These are phyloP conservation scores for Phytophthora citrophthora DNA, from an alignment of 352 stramenopile genomes.

Conservation along the genomic window DNA sequence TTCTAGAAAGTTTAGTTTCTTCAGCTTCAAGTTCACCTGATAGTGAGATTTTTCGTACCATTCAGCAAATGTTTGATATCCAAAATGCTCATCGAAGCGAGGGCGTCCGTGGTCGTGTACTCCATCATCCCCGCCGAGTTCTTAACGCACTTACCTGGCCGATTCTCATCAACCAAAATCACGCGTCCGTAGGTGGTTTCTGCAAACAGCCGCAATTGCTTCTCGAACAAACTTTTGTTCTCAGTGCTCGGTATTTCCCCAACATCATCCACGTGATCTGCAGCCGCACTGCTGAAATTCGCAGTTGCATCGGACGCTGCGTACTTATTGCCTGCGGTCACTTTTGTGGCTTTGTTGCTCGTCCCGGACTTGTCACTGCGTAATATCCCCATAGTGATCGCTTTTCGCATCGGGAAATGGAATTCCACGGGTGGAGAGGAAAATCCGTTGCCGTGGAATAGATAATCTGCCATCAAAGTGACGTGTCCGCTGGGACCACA, in stretches of 20 bases:
- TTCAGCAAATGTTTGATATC: constrained; percentile 63
- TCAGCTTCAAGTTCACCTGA: constrained; percentile 17
- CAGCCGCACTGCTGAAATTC: constrained; percentile 2
- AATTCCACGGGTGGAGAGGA: constrained; percentile 36
- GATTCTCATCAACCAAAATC: constrained; percentile 47
- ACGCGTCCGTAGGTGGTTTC: constrained; percentile 43
- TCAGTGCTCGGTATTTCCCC: constrained; percentile 11
- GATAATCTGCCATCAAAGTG: constrained; percentile 52
- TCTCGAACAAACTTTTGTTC: constrained; percentile 58
- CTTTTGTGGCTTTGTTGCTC: constrained; percentile 13
- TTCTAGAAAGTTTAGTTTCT: background rate
- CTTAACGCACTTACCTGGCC: constrained; percentile 36
- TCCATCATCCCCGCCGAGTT: constrained; percentile 39
- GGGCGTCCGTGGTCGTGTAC: constrained; percentile 48
- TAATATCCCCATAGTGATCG: constrained; percentile 41
- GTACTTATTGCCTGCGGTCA: constrained; percentile 20
- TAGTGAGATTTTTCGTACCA: constrained; percentile 52
- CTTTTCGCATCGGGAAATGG: constrained; percentile 42
- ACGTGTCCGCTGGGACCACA: constrained; percentile 57
- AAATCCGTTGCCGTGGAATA: constrained; percentile 54
- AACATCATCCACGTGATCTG: constrained; percentile 6
- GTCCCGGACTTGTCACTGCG: constrained; percentile 6
- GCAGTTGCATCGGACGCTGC: constrained; percentile 11
- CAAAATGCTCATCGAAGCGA: constrained; percentile 52
- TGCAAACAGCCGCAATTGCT: constrained; percentile 37